Conservation (phyloP, 192 early-diverging fungal species). For the Podila clonocystis region DNA sequence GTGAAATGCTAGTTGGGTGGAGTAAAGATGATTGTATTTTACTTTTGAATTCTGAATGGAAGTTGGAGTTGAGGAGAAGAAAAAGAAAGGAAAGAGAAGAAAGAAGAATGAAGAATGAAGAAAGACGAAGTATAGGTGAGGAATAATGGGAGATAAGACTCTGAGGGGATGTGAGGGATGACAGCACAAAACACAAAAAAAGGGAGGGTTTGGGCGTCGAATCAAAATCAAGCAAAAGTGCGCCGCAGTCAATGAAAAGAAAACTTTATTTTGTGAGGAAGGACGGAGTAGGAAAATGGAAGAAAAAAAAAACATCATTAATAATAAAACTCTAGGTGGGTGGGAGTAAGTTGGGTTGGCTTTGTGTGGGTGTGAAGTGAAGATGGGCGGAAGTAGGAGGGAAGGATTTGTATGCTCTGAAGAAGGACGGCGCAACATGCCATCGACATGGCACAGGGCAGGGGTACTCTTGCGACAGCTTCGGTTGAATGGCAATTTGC, state of each 20-base stretch:
- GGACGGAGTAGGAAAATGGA: not conserved
- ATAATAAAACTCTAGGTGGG: too few relatives aligned
- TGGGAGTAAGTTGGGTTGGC: too few relatives aligned
- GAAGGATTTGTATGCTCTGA: too few relatives aligned
- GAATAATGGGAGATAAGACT: not conserved
- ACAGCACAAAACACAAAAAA: not conserved
- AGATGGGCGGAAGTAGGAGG: too few relatives aligned
- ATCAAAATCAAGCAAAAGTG: not conserved
- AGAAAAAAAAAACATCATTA: too few relatives aligned
- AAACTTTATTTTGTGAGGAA: not conserved
- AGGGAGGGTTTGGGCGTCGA: constrained; percentile 5
- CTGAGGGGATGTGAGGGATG: not conserved
- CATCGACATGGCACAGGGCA: too few relatives aligned
- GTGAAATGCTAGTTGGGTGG: not conserved
- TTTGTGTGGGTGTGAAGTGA: too few relatives aligned
- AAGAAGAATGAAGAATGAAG: not conserved
- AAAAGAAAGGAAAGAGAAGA: constrained; percentile 6
- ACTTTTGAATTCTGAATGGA: not conserved
- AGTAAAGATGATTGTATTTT: not conserved
- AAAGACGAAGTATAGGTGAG: not conserved
- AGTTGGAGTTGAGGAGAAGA: not conserved
- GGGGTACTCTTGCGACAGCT: too few relatives aligned
- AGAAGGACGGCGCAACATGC: too few relatives aligned
- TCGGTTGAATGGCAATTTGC: too few relatives aligned
- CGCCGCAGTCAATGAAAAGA: not conserved